Evolutionary conservation across 192 early-diverging fungal genomes (phyloP).

Genomic region (Mortierella hygrophila): DNA sequence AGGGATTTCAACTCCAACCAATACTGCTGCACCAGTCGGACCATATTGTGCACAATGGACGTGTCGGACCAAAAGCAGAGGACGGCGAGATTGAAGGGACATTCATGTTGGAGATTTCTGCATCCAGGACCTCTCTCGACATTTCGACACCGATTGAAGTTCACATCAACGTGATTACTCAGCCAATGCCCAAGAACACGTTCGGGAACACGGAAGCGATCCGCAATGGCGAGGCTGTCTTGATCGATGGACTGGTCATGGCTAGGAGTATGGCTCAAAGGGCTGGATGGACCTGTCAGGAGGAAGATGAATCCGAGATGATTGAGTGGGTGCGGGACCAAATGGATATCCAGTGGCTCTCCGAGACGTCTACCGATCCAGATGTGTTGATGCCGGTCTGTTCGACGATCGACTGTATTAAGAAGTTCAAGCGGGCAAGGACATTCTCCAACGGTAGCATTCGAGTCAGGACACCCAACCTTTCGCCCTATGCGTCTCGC

Average conservation of each 20-base stretch:
- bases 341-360: constrained; percentile 41
- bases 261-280: constrained; percentile 32
- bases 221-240: constrained; percentile 40
- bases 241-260: constrained; percentile 44
- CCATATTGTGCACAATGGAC: constrained; percentile 20
- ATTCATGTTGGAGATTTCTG: constrained; percentile 29
- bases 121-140: constrained; percentile 19
- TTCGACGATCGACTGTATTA: constrained; percentile 9
- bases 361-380: background rate
- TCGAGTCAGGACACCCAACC: constrained; percentile 22
- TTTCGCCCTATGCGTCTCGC: constrained; percentile 38
- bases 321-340: constrained; percentile 52
- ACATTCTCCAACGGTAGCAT: constrained; percentile 14
- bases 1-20: constrained; percentile 3
- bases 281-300: constrained; percentile 46
- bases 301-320: constrained; percentile 47
- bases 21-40: constrained; percentile 25
- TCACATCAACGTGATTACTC: constrained; percentile 29
- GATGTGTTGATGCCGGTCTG: constrained; percentile 5
- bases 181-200: constrained; percentile 24
- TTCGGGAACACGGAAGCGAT: constrained; percentile 44
- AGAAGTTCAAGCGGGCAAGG: constrained; percentile 3
- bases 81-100: constrained; percentile 2
- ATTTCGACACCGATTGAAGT: constrained; percentile 15
- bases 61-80: constrained; percentile 2